Conservation (phyloP, 495 filamentous ascomycete genomes). For the Hamigera avellanea region DNA sequence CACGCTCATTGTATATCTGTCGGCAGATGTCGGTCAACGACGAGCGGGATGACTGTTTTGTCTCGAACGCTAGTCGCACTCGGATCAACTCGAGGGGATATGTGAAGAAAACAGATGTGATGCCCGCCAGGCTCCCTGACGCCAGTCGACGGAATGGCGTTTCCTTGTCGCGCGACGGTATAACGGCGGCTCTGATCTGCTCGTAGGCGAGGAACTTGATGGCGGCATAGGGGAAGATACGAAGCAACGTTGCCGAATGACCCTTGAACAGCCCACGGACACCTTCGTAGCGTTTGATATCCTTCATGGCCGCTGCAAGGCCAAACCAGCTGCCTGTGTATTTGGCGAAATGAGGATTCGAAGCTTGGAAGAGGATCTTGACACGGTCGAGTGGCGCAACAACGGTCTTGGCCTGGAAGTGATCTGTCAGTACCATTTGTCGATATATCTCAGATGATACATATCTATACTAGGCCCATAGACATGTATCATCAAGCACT, state of each 20-base stretch:
- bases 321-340: conserved; percentile 84
- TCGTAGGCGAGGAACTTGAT: conserved; percentile 98
- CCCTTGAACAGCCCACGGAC: conserved; percentile 72
- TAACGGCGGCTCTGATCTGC: conserved; percentile 71
- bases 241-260: conserved; percentile 84
- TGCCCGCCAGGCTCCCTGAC: conserved; percentile 71
- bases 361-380: conserved; percentile 96
- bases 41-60: conserved; percentile 52
- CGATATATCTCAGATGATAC: not conserved
- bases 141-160: conserved; percentile 67
- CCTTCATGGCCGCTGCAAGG: conserved; percentile 60
- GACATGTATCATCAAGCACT: conserved; percentile 13
- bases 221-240: conserved; percentile 94
- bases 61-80: conserved; percentile 90
- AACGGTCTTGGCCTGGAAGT: conserved; percentile 73
- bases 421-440: not conserved
- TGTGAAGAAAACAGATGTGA: conserved; percentile 86
- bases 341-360: conserved; percentile 84
- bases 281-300: conserved; percentile 71
- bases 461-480: conserved; percentile 1
- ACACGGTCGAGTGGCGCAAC: conserved; percentile 95
- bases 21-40: conserved; percentile 61
- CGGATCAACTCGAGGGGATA: conserved; percentile 89
- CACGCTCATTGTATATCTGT: conserved; percentile 72
- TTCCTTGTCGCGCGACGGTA: conserved; percentile 58